Evolutionary conservation across 768 basidiomycete species (phyloP).

Genomic region (Dacryopinax primogenitus): DNA sequence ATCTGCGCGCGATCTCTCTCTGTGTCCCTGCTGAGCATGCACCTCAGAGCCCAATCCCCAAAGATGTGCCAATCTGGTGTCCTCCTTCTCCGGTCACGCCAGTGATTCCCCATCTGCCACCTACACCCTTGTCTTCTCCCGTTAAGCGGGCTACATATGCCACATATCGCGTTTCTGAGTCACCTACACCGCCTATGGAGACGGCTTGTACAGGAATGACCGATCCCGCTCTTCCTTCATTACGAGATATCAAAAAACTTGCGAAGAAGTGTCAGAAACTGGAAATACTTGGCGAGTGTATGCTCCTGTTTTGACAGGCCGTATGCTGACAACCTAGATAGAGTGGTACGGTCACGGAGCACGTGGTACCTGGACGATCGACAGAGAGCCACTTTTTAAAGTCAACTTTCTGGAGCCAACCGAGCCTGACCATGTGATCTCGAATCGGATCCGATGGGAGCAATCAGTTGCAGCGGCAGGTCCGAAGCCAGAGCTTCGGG

Average conservation of each 20-base stretch:
- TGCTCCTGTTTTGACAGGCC: background rate
- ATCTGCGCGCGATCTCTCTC: constrained; percentile 25
- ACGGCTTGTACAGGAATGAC: background rate
- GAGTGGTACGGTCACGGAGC: constrained; percentile 30
- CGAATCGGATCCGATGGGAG: background rate
- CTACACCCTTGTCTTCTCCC: constrained; percentile 28
- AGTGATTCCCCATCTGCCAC: constrained; percentile 20
- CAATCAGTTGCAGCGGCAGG: background rate
- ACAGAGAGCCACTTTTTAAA: background rate
- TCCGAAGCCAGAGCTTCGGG: background rate
- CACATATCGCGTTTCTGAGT: background rate
- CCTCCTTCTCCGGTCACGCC: constrained; percentile 22
- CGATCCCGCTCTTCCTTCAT: constrained; percentile 29
- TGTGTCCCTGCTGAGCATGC: constrained; percentile 25
- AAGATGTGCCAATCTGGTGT: constrained; percentile 16
- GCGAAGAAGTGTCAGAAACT: constrained; percentile 29
- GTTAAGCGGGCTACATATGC: constrained; percentile 6
- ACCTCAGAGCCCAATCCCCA: constrained; percentile 15
- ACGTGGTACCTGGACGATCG: constrained; percentile 26
- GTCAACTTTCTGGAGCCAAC: background rate
- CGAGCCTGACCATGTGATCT: background rate
- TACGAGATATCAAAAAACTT: constrained; percentile 31
- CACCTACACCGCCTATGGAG: background rate
- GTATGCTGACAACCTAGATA: constrained; percentile 14
- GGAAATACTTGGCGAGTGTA: constrained; percentile 23